Conservation (phyloP, 371 early-diverging fungal genomes). For the Circinella minor region DNA sequence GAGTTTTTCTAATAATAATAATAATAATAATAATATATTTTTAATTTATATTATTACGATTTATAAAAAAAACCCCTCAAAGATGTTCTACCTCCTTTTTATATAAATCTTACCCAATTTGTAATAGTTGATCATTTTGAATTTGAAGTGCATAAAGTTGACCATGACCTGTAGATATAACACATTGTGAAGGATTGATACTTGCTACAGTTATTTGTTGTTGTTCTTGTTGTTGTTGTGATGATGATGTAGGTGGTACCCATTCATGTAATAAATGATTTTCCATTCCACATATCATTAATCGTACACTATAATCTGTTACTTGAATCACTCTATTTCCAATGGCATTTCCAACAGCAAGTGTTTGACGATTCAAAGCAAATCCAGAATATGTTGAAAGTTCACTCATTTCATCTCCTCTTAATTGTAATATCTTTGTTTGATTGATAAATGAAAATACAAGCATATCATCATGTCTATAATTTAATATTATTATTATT, state of each 20-base stretch:
- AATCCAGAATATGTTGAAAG: slow-evolving; percentile 35
- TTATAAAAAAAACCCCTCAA: neutral
- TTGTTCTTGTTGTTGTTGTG: slow-evolving; percentile 22
- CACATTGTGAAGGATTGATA: slow-evolving; percentile 65
- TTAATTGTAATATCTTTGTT: slow-evolving; percentile 38
- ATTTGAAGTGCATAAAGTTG: slow-evolving; percentile 64
- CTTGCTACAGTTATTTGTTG: slow-evolving; percentile 66
- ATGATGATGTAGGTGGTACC: slow-evolving; percentile 34
- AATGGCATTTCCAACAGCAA: slow-evolving; percentile 40
- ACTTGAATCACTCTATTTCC: slow-evolving; percentile 44
- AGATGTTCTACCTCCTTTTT: neutral
- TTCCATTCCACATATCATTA: slow-evolving; percentile 31
- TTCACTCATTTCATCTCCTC: slow-evolving; percentile 37
- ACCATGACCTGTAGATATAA: slow-evolving; percentile 67
- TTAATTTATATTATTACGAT: neutral
- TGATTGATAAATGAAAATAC: slow-evolving; percentile 66
- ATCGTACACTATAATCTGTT: slow-evolving; percentile 43
- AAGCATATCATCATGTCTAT: slow-evolving; percentile 51
- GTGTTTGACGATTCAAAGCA: slow-evolving; percentile 40
- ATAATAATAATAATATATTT: too few species aligned
- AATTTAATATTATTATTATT: neutral
- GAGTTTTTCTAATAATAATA: slow-evolving; percentile 26
- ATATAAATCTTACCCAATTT: slow-evolving; percentile 50
- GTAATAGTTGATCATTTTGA: slow-evolving; percentile 36
- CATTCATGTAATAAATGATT: slow-evolving; percentile 56